Percentiles rank a stretch among this genome's conserved stretches.
These are phyloP conservation scores for Pestalotiopsis sp. DNA, from an alignment of 2,329 filamentous ascomycete genomes.

Conservation along the genomic window DNA sequence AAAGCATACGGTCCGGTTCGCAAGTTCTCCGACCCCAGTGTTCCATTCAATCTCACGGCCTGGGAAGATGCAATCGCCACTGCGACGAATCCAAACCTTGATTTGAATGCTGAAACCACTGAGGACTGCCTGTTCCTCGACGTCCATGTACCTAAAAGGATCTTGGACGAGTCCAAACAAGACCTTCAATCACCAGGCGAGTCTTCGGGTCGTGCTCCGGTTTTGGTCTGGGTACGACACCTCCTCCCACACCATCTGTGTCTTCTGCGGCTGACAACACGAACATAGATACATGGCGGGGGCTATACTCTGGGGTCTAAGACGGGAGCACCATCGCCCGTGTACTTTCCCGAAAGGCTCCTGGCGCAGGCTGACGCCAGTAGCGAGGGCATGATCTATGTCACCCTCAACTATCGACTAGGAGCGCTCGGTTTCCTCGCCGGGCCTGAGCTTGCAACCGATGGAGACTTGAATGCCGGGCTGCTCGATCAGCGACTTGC, in stretches of 20 bases:
- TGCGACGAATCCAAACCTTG: neutral
- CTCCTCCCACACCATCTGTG: neutral
- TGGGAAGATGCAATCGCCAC: neutral
- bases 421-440: conserved; percentile 3
- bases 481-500: neutral
- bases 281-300: neutral
- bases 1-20: neutral
- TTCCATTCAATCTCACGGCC: neutral
- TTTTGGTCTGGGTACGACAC: neutral
- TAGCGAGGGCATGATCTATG: neutral
- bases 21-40: neutral
- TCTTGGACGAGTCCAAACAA: neutral
- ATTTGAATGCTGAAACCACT: neutral
- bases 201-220: neutral
- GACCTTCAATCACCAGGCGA: neutral
- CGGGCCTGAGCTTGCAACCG: neutral
- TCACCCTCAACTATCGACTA: conserved; percentile 3
- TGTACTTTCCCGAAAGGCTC: neutral
- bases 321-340: neutral
- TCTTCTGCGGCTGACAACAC: neutral
- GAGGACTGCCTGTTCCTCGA: conserved; percentile 18
- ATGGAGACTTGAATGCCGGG: neutral
- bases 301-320: conserved; percentile 1
- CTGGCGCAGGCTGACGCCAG: neutral
- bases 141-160: conserved; percentile 5